Percentiles rank a stretch among this genome's conserved stretches.
Evolutionary conservation across 805 yeast species (phyloP).

Genomic region (Lipomyces kockii): DNA sequence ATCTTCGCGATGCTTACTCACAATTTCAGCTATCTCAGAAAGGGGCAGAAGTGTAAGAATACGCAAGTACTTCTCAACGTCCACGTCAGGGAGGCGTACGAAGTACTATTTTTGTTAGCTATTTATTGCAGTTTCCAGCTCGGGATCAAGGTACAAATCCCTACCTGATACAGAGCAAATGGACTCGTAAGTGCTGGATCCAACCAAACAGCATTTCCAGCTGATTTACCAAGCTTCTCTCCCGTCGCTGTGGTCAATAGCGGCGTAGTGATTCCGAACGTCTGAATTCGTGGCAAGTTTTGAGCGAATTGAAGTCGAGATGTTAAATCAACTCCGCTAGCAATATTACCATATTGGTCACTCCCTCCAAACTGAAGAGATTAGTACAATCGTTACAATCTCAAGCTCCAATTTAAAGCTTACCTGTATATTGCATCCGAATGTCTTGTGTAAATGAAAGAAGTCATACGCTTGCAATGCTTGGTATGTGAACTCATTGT

Average conservation of each 20-base stretch:
- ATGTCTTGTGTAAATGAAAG: constrained; percentile 69
- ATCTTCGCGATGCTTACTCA: constrained; percentile 57
- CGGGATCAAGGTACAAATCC: constrained; percentile 16
- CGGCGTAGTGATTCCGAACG: constrained; percentile 87
- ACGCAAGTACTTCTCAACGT: constrained; percentile 68
- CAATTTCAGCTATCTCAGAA: constrained; percentile 57
- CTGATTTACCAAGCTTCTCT: constrained; percentile 93
- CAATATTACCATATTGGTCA: constrained; percentile 98
- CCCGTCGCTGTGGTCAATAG: constrained; percentile 85
- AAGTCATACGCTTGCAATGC: constrained; percentile 92
- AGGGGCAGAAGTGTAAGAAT: constrained; percentile 80
- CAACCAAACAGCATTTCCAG: constrained; percentile 94
- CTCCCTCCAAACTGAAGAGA: constrained; percentile 68
- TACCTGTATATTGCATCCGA: constrained; percentile 68
- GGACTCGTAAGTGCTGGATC: constrained; percentile 75
- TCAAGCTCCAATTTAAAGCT: constrained; percentile 38
- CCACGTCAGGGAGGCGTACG: constrained; percentile 76
- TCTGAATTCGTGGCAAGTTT: constrained; percentile 38
- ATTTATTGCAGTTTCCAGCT: background rate
- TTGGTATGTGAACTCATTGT: constrained; percentile 93
- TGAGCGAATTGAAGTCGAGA: constrained; percentile 53
- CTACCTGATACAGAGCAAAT: constrained; percentile 73
- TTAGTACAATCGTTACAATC: background rate
- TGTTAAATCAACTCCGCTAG: constrained; percentile 91
- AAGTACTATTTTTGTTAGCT: constrained; percentile 49